phyloP scores from a whole-genome alignment of 345 rosid species.

The Noccaea caerulescens region DNA sequence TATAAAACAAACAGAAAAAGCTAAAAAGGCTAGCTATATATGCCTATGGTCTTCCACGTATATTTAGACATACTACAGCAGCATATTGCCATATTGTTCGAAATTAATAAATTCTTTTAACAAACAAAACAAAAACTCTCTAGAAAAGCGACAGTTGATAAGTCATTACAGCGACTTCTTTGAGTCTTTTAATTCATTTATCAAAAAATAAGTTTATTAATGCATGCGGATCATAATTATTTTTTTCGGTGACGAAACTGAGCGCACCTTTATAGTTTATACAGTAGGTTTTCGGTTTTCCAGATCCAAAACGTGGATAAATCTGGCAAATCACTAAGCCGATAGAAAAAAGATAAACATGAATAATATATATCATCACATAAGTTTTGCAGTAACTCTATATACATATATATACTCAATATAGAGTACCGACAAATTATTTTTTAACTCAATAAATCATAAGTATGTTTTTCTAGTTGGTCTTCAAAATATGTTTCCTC shows the following conservation, averaged over 20 bases:
- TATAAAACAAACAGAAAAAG: background rate
- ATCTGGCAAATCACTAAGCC: too few relatives aligned
- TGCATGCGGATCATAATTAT: background rate
- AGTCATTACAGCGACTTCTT: slow-evolving; percentile 19
- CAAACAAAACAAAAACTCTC: background rate
- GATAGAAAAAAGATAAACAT: too few relatives aligned
- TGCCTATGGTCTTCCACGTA: background rate
- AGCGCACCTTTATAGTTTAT: background rate
- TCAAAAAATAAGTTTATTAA: background rate
- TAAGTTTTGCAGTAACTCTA: too few relatives aligned
- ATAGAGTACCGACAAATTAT: too few relatives aligned
- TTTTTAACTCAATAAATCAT: too few relatives aligned
- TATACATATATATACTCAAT: too few relatives aligned
- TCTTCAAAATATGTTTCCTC: too few relatives aligned
- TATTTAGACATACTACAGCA: too few relatives aligned
- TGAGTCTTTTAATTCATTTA: slow-evolving; percentile 7
- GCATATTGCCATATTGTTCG: background rate
- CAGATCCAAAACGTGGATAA: too few relatives aligned
- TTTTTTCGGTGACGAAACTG: background rate
- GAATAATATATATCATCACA: too few relatives aligned
- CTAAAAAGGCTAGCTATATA: background rate
- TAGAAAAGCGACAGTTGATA: slow-evolving; percentile 9
- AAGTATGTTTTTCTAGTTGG: too few relatives aligned
- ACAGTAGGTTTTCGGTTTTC: too few relatives aligned
- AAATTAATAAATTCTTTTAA: background rate